Base-by-base conservation (phyloP, 1,284 basidiomycete genomes). In the Ustilago cynodontis region DNA sequence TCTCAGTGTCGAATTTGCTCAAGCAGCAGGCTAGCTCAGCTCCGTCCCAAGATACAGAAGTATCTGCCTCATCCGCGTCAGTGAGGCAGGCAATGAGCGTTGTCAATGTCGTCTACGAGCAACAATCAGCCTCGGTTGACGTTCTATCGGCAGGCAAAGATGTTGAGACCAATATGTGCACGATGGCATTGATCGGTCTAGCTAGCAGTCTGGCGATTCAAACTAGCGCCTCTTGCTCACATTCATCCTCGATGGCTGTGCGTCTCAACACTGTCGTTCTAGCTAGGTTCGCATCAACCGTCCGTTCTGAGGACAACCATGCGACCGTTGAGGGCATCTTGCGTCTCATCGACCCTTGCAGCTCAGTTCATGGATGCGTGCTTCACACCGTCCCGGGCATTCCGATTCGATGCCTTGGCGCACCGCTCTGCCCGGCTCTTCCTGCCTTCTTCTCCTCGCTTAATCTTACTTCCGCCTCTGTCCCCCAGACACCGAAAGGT, bases 261-360 rank as follows among this genome's bases (percentile, higher is more conserved):
- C 41, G 61, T 10, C 43, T 63, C 24, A 63, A 63, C 35, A 41
- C 58, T 7, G 29, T 55, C 43, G 22, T 50, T 22, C 24, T 35
- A 33, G 8, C 26, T 7, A 13, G 28, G 5, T 26, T 14, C 4
- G 24, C 13, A 16, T 43, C 41, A 9, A n/a, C 41, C 16, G n/a
- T 18, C 20, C 7, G 18, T 9, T 43, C 41, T 18, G 20, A 16
- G 20, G 41, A 43, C 41, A 43, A 43, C 9, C 3, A 43, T 20
- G 41, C n/a, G 16, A n/a, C 33, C 24, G 20, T 54, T 1, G 37
- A 54, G 18, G 54, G 50, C 2, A 60, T 49, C 16, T 5, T 61
- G 31, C 52, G 54, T 39, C 53, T 60, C 18, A n/a, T 60, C 11
- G 66, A 62, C 59, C 59, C 60, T 16, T 56, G 55, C 66, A 43